Base-by-base conservation (phyloP, 192 early-diverging fungal species). In the Podochytrium sp. region DNA sequence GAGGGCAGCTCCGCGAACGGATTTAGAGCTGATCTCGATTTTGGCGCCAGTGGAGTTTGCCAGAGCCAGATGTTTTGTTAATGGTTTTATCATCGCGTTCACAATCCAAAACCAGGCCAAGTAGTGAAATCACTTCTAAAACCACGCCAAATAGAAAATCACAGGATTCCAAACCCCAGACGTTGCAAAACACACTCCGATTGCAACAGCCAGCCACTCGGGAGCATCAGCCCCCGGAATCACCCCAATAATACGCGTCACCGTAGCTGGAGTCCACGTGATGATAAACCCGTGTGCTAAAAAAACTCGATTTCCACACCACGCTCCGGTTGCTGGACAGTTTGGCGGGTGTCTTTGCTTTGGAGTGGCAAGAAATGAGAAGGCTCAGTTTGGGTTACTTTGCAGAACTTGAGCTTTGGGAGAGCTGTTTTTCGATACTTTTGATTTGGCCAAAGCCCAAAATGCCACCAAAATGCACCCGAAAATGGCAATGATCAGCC, bases 91-190 rank as follows among this genome's bases (percentile, higher is more conserved):
- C n/a, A n/a, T n/a, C n/a, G n/a, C n/a, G n/a, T n/a, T n/a, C n/a
- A n/a, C n/a, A n/a, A n/a, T n/a, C n/a, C n/a, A n/a, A n/a, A n/a
- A n/a, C n/a, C n/a, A n/a, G n/a, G n/a, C n/a, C n/a, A n/a, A n/a
- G n/a, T n/a, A n/a, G n/a, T n/a, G n/a, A n/a, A n/a, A n/a, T n/a
- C n/a, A n/a, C n/a, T 0, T 39, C 47, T 27, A 53, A 53, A 51
- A 55, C 66, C 66, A 69, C 6, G 49, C 20, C 16, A 39, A 10
- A 32, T 49, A 66, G 33, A 66, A 66, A 50, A 47, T 50, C 23
- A 39, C 39, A 42, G 64, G 33, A 66, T 66, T 66, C 64, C 64
- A 66, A 10, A 66, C 23, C 2, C 64, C 64, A 43, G 25, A 66
- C 3, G 64, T 29, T 14, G 42, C 39, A 16, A 50, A 23, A 18